phyloP scores from a whole-genome alignment of 495 filamentous ascomycete genomes.

The Hypomontagnella submonticulosa region DNA sequence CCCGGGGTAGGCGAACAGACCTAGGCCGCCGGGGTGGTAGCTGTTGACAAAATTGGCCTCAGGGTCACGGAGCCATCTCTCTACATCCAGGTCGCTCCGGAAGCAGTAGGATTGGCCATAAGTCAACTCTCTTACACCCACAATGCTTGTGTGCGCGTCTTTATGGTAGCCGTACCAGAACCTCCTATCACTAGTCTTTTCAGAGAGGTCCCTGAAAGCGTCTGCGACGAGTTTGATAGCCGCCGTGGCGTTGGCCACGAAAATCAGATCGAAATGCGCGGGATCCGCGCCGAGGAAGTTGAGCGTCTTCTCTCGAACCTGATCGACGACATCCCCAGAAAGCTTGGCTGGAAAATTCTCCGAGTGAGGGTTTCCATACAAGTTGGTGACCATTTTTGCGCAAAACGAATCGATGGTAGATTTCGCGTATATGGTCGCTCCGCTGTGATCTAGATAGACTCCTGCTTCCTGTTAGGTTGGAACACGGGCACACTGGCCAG shows the following conservation, averaged over 20 bases:
- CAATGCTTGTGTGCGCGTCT: slow-evolving; percentile 78
- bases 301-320: slow-evolving; percentile 67
- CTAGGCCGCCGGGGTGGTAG: slow-evolving; percentile 49
- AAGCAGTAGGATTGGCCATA: slow-evolving; percentile 69
- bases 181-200: slow-evolving; percentile 51
- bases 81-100: slow-evolving; percentile 70
- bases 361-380: slow-evolving; percentile 84
- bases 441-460: slow-evolving; percentile 80
- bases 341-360: slow-evolving; percentile 70
- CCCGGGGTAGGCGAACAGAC: slow-evolving; percentile 79
- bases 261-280: slow-evolving; percentile 73
- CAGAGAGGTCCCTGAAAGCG: slow-evolving; percentile 67
- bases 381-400: slow-evolving; percentile 63
- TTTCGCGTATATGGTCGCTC: slow-evolving; percentile 76
- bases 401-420: slow-evolving; percentile 70
- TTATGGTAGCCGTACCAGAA: slow-evolving; percentile 82
- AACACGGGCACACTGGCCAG: not conserved
- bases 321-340: slow-evolving; percentile 69
- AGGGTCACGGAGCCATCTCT: slow-evolving; percentile 67
- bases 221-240: slow-evolving; percentile 77
- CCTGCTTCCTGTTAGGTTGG: slow-evolving; percentile 41
- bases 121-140: slow-evolving; percentile 74
- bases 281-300: slow-evolving; percentile 71
- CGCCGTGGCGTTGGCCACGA: slow-evolving; percentile 75
- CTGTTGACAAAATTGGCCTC: slow-evolving; percentile 43